These are phyloP conservation scores for Diaporthe destruens DNA, from an alignment of 2,329 filamentous ascomycete species.

Conservation along the genomic window DNA sequence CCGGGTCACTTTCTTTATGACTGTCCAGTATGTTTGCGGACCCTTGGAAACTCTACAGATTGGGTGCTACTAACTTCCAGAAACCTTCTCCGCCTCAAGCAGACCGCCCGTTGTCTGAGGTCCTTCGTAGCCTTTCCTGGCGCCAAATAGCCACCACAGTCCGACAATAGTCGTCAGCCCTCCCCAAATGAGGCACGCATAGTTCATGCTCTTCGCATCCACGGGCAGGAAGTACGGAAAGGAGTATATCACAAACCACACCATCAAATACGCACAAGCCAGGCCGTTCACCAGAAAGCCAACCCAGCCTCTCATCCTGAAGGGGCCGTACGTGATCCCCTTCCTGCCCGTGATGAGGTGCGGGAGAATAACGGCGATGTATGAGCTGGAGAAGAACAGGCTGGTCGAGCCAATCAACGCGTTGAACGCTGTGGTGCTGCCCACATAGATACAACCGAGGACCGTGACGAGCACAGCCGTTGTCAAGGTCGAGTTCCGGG, in stretches of 20 bases:
- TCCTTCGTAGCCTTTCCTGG: constrained; percentile 43
- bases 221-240: constrained; percentile 62
- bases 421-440: constrained; percentile 74
- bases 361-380: constrained; percentile 73
- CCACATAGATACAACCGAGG: constrained; percentile 74
- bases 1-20: too few species aligned
- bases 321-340: constrained; percentile 66
- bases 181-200: constrained; percentile 58
- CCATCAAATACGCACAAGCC: constrained; percentile 65
- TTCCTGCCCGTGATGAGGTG: constrained; percentile 61
- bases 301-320: constrained; percentile 60
- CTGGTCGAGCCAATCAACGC: constrained; percentile 70
- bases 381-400: constrained; percentile 53
- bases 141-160: constrained; percentile 56
- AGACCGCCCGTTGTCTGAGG: constrained; percentile 41
- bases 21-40: too few species aligned
- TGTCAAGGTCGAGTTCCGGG: constrained; percentile 62
- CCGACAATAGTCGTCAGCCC: constrained; percentile 55
- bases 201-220: constrained; percentile 62
- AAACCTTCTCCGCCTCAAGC: constrained; percentile 30
- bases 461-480: constrained; percentile 61
- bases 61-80: background rate
- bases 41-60: too few species aligned
- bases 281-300: constrained; percentile 62
- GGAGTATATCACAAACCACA: constrained; percentile 72